A percentile compares a stretch with the other conserved stretches of the same genome.
These are phyloP conservation scores for Chytriomyces sp. DNA, from an alignment of 192 early-diverging fungal genomes.

Conservation along the genomic window DNA sequence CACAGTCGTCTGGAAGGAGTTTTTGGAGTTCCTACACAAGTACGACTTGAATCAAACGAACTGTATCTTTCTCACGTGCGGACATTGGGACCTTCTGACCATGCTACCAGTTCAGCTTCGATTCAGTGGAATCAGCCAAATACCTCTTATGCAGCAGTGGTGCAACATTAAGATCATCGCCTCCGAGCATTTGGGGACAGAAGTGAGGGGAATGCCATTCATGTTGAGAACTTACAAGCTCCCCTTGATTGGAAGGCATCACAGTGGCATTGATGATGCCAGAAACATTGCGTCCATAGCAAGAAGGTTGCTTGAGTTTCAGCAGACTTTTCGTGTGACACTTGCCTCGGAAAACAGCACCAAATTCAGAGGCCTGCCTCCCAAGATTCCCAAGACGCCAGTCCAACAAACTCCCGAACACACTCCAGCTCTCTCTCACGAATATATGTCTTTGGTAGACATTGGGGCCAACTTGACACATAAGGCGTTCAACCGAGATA, in stretches of 20 bases:
- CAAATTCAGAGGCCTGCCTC: neutral
- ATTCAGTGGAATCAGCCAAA: neutral
- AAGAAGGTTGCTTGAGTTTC: conserved; percentile 49
- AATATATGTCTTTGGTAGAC: conserved; percentile 14
- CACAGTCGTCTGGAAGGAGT: conserved; percentile 49
- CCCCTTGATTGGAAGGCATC: conserved; percentile 70
- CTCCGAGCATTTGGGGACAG: conserved; percentile 20
- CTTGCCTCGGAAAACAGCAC: neutral
- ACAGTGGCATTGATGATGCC: conserved; percentile 82
- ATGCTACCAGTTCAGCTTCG: conserved; percentile 42
- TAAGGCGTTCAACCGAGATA: neutral
- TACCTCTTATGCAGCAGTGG: conserved; percentile 37
- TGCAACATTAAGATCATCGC: conserved; percentile 42
- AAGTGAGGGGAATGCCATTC: conserved; percentile 56
- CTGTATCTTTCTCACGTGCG: conserved; percentile 44
- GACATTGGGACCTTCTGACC: conserved; percentile 50
- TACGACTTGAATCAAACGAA: conserved; percentile 27
- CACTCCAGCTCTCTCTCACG: neutral
- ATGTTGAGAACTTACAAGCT: conserved; percentile 62
- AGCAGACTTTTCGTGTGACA: conserved; percentile 33
- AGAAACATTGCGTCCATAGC: conserved; percentile 74
- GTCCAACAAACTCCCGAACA: neutral
- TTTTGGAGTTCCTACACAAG: conserved; percentile 40
- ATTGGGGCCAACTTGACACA: conserved; percentile 34
- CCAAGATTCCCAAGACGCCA: neutral